Base-by-base conservation (phyloP, 1,139 yeast species). In the Diutina mesorugosa region DNA sequence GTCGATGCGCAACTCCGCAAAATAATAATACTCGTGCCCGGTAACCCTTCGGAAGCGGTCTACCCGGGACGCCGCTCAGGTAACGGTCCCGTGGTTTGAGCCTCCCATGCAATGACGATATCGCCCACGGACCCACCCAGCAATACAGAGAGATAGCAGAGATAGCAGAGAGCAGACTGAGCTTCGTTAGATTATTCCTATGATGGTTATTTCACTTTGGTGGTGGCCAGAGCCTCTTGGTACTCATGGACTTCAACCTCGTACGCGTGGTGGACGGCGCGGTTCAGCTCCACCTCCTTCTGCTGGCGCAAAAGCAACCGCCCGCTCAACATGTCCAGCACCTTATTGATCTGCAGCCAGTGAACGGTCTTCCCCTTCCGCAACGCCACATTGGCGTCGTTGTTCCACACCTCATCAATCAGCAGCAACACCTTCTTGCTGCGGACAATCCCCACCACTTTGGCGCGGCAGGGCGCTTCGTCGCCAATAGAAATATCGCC, bases 381-480 rank as follows among this genome's bases (percentile, higher is more conserved):
- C 63, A 80, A 72, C 46, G 67, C 67, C 45, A 87, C 71, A 63
- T 87, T 90, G 21, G 99, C 90, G 70, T 93, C 98, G 65, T 76
- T 84, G 67, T 90, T 95, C 72, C 87, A 90, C 63, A 93, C 78
- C 60, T 80, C 81, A 66, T 87, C 79, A 58, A 93, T 79, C 5
- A 93, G 77, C 10, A 89, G 79, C 73, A 88, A 90, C 60, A 72
- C 81, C 66, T 91, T 76, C 66, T 87, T 89, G 10, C 96, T 84
- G 48, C 89, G 83, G 67, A 84, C 83, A 60, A 91, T 80, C 63
- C 99, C 98, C 63, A 93, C 74, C 18, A 93, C 97, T 30, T 88
- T 83, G 28, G 97, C 97, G 6, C 50, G 50, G 14, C 50, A 46
- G 28, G n/a, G n/a, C 8, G 21, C 30, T 4, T 21, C 28, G 8